Conservation (phyloP, 169 alveolate species). For the Condylostoma magnum region DNA sequence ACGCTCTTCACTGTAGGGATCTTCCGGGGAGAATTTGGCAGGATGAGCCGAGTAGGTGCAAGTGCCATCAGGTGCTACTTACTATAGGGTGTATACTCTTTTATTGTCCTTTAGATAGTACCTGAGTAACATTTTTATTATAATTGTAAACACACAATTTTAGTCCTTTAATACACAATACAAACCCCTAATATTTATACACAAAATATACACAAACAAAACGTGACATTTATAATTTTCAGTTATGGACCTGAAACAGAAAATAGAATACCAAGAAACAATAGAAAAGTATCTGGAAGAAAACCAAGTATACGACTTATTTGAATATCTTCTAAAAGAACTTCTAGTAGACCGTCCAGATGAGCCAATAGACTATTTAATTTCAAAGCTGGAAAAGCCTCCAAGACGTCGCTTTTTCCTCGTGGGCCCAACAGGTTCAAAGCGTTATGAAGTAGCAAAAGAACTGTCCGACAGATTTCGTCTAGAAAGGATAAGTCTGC, state of each 20-base stretch:
- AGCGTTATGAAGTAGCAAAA: constrained; percentile 66
- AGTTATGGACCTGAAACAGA: constrained; percentile 67
- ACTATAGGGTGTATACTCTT: constrained; percentile 64
- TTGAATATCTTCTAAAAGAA: constrained; percentile 76
- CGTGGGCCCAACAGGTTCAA: constrained; percentile 81
- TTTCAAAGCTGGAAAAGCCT: constrained; percentile 63
- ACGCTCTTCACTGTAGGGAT: constrained; percentile 80
- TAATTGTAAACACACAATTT: too few relatives aligned
- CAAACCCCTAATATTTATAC: too few relatives aligned
- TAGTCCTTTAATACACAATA: too few relatives aligned
- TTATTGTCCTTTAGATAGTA: constrained; percentile 65
- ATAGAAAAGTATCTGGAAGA: constrained; percentile 81
- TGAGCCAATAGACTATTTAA: constrained; percentile 80
- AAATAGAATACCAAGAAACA: constrained; percentile 62
- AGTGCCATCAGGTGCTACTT: constrained; percentile 74
- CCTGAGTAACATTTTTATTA: constrained; percentile 53
- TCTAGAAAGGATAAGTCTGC: constrained; percentile 63
- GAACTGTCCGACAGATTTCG: constrained; percentile 70
- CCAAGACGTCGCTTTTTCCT: constrained; percentile 58
- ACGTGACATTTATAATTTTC: too few relatives aligned
- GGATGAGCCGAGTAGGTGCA: constrained; percentile 92
- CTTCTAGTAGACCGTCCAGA: constrained; percentile 80
- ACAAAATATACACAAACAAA: too few relatives aligned
- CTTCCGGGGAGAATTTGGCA: constrained; percentile 93
- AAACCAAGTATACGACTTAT: constrained; percentile 77